Evolutionary conservation across 345 rosid genomes (phyloP), one percentile per base, ranked within the genome.

Genomic region (Microcos paniculata): DNA sequence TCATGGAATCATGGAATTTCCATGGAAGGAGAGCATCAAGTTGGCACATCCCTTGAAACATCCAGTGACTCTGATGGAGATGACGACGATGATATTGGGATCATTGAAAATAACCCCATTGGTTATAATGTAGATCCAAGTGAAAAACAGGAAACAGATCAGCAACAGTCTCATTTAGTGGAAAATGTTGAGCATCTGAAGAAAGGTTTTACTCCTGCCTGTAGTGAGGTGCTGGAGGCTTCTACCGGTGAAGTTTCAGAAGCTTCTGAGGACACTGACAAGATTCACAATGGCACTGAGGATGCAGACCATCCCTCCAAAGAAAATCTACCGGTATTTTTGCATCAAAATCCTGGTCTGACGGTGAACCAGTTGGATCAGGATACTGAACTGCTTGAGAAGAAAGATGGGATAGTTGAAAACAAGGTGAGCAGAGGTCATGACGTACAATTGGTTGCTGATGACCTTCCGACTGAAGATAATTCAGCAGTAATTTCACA

Each of bases 1-100:
- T 72, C 94, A 49, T 90, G 97, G 99, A 85, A 91, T 78, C 84
- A 83, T 40, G 87, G 81, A 75, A 78, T 79, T 72, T 76, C 83
- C 1, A 71, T 74, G 77, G 86, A 80, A 74, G 87, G 74, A 77
- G 89, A 81, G 77, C 81, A 31, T 33, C 82, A 81, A 40, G 49
- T 61, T 55, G 80, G 80, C 74, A 76, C 83, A 2, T 73, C 84
- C 48, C 75, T 88, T 26, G 93, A 84, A 51, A 78, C 85, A 56
- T 73, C 58, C 19, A 76, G 65, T 71, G 48, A 62, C 43, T 86
- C 89, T 42, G 86, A 83, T 75, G 93, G 87, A 86, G 85, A 93
- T 4, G 85, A 88, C 84, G 85, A 90, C 1, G 83, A 83, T 64
- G 98, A 91, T 65, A 74, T 90, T 26, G 86, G 85, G 46, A 87